Evolutionary conservation across 2,329 filamentous ascomycete genomes (phyloP).

Genomic region (Phyllosticta ampelicida): DNA sequence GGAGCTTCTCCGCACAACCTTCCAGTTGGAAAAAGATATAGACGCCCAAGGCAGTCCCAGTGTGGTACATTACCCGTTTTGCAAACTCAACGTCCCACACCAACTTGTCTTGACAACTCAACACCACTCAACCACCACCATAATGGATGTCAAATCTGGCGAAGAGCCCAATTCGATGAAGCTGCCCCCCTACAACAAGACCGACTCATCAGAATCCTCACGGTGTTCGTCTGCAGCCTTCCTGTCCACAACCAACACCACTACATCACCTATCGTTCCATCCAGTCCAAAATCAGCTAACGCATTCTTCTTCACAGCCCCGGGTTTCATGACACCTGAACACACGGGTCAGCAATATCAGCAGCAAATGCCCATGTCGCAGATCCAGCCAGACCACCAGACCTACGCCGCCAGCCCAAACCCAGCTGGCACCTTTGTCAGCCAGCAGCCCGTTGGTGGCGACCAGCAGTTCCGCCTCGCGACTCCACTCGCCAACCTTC

Average conservation of each 20-base stretch:
- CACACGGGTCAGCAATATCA: not conserved
- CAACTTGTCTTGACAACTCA: not conserved
- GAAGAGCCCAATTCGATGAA: not conserved
- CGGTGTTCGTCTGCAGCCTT: not conserved
- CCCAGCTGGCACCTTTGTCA: conserved; percentile 20
- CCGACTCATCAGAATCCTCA: not conserved
- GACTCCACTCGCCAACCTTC: conserved; percentile 23
- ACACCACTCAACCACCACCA: not conserved
- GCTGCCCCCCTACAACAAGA: not conserved
- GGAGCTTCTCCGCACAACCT: not conserved
- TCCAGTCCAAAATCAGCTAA: not conserved
- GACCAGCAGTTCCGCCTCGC: conserved; percentile 22
- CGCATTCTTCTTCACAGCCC: not conserved
- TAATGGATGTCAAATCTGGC: not conserved
- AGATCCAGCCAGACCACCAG: conserved; percentile 10
- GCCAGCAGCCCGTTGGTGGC: conserved; percentile 24
- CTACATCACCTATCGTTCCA: not conserved
- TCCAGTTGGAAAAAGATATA: not conserved
- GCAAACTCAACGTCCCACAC: not conserved
- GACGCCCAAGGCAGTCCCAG: not conserved
- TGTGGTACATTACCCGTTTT: not conserved
- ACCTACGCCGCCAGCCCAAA: conserved; percentile 3
- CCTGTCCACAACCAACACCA: not conserved
- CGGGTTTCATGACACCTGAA: not conserved
- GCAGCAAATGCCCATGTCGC: not conserved